Base-by-base conservation (phyloP, 2,329 filamentous ascomycete species). In the Pseudofabraea citricarpa region DNA sequence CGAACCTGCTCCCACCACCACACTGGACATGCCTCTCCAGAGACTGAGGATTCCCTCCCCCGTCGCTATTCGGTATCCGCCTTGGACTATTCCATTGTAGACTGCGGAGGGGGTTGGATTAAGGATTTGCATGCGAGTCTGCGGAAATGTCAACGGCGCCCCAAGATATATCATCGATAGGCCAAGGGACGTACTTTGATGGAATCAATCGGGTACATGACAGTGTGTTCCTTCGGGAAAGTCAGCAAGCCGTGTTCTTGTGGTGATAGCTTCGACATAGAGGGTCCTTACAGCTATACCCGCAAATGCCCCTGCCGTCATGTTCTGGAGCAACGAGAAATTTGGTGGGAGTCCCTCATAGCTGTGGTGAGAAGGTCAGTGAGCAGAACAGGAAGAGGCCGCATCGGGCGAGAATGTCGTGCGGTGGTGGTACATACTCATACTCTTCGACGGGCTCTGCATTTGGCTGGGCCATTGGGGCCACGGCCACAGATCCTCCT, bases 111-210 rank as follows among this genome's bases (percentile, higher is more conserved):
- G 79, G 26, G 81, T 83, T 15, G 91, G 87, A 63, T 90, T 90
- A 65, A 97, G 73, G 57, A 98, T 85, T 74, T 98, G 93, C 90
- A 97, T 96, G 65, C 93, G 87, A 35, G 93, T 98, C 93, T 97
- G 61, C 43, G 36, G 21, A 21, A 22, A 27, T 32, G 42, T 56
- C 49, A 56, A 47, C 41, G 21, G 41, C 26, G 9, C n/a, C n/a
- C n/a, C n/a, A n/a, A n/a, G n/a, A n/a, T 7, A 36, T 23, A 13
- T 52, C 18, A 47, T 38, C 20, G 44, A 37, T 23, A 15, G 15
- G 44, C 36, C 35, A 41, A 44, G 27, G 21, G 38, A 38, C 56
- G 41, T 41, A 96, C 93, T 85, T 98, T 98, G 64, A 98, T 86
- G 56, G 95, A 81, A 71, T 98, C 93, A 62, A 98, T 87, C 16